A percentile compares a stretch with the other conserved stretches of the same genome.
phyloP scores from a whole-genome alignment of 345 rosid genomes.

The Salix exigua region DNA sequence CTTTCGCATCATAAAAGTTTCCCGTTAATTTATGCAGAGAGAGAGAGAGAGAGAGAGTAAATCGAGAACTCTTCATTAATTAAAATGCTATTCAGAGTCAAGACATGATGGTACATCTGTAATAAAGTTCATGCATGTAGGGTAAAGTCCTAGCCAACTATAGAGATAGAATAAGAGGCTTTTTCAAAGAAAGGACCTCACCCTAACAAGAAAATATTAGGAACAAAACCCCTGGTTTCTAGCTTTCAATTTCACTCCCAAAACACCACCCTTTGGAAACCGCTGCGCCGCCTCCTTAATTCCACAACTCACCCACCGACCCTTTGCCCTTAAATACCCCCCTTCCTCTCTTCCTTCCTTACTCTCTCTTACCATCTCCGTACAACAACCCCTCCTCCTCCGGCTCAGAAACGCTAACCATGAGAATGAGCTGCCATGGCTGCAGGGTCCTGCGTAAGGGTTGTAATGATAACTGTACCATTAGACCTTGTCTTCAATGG shows the following conservation, averaged over 20 bases:
- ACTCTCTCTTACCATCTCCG: not conserved
- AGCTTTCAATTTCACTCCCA: not conserved
- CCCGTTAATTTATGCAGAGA: too few relatives aligned
- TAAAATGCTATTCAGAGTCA: not conserved
- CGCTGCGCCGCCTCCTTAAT: conserved; percentile 9
- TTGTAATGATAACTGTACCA: conserved; percentile 19
- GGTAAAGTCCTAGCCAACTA: conserved; percentile 3
- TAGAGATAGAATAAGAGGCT: not conserved
- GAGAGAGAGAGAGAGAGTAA: not conserved
- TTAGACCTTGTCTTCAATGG: conserved; percentile 27
- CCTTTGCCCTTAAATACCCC: not conserved
- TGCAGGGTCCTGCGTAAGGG: conserved; percentile 28
- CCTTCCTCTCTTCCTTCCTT: not conserved
- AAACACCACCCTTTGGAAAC: conserved; percentile 10
- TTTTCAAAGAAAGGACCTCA: conserved; percentile 5
- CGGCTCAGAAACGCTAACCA: not conserved
- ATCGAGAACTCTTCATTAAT: not conserved
- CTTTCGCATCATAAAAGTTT: too few relatives aligned
- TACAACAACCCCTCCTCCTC: not conserved
- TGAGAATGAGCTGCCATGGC: conserved; percentile 31
- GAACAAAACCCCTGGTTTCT: conserved; percentile 28
- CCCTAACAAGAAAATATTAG: conserved; percentile 10
- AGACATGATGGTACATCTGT: conserved; percentile 8
- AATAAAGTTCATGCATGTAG: conserved; percentile 39
- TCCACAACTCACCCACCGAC: too few relatives aligned